Conservation (phyloP, 345 rosid species). For the Euphorbia tirucalli region DNA sequence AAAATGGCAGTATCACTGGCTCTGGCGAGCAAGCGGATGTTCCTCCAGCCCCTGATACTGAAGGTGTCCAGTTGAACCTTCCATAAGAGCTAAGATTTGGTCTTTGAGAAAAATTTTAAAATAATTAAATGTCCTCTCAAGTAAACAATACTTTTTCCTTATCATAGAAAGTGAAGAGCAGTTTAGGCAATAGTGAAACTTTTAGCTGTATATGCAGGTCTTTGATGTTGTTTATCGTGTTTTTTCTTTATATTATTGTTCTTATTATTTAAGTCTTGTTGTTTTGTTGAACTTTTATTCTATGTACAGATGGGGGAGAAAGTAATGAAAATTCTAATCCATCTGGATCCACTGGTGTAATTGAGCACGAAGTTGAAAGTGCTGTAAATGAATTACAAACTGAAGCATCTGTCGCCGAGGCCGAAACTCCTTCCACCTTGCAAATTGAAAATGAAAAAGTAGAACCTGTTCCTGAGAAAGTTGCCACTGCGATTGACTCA, state of each 20-base stretch:
- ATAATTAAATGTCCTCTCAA: not conserved
- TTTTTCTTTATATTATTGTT: not conserved
- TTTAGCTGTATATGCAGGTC: not conserved
- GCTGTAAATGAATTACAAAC: constrained; percentile 38
- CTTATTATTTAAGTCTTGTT: constrained; percentile 6
- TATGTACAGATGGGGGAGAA: constrained; percentile 36
- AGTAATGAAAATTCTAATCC: constrained; percentile 34
- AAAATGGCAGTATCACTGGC: constrained; percentile 37
- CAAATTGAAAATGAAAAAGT: constrained; percentile 30
- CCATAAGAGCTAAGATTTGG: not conserved
- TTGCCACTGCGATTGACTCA: constrained; percentile 30
- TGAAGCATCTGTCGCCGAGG: constrained; percentile 38
- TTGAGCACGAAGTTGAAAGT: constrained; percentile 32
- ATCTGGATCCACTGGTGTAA: constrained; percentile 27
- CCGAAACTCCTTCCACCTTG: constrained; percentile 29
- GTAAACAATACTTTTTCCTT: not conserved
- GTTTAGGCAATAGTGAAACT: not conserved
- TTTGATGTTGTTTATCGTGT: not conserved
- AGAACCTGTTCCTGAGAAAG: constrained; percentile 37
- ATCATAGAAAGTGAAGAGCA: not conserved
- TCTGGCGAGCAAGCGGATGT: constrained; percentile 34
- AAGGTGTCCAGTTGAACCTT: constrained; percentile 17
- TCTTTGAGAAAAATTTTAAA: not conserved
- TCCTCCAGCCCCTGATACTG: constrained; percentile 29
- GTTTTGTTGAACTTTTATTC: not conserved